Base-by-base conservation (phyloP, 2,329 filamentous ascomycete genomes). In the Sphaerulina musiva region DNA sequence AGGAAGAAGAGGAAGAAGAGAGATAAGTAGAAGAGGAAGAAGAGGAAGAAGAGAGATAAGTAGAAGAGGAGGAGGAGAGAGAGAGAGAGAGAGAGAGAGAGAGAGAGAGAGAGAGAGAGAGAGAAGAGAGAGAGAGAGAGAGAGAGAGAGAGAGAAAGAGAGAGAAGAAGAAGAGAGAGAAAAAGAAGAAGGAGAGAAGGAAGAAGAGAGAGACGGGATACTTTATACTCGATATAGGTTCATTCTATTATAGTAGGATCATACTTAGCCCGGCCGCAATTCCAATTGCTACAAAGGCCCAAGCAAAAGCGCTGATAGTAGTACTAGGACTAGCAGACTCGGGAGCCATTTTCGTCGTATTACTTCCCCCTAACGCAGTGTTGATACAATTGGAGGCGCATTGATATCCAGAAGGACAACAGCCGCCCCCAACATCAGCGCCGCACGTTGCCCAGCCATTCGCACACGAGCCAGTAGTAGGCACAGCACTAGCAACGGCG, bases 391-490 rank as follows among this genome's bases (percentile, higher is more conserved):
- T 89, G 1, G 53, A 53, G 6, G 87, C 89, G 70, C 89, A 95
- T 3, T 70, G 71, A 69, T 85, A 95, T 1, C 88, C 87, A 41
- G 72, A 78, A 0, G 90, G 90, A 75, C 92, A 97, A 69, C 92
- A 97, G 6, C 89, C 90, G 0, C 89, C 83, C 0, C 85, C 81
- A 0, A 79, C 74, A n/a, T 80, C 75, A 53, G 69, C 80, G 63
- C 76, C 83, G 80, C 78, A 96, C 60, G 72, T 79, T 59, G 81
- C 86, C 92, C 92, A 97, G 4, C 89, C 90, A 46, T 69, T 75
- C 0, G 90, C 89, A 67, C 92, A 97, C 0, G 74, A 78, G 10
- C 63, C 65, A 4, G 60, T 62, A 10, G 53, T 51, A 4, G 48
- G 39, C 5, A 69, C 68, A 4, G 70, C 71, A 26, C 51, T 54